phyloP scores from a whole-genome alignment of 192 early-diverging fungal species.

The Phlyctochytrium arcticum region DNA sequence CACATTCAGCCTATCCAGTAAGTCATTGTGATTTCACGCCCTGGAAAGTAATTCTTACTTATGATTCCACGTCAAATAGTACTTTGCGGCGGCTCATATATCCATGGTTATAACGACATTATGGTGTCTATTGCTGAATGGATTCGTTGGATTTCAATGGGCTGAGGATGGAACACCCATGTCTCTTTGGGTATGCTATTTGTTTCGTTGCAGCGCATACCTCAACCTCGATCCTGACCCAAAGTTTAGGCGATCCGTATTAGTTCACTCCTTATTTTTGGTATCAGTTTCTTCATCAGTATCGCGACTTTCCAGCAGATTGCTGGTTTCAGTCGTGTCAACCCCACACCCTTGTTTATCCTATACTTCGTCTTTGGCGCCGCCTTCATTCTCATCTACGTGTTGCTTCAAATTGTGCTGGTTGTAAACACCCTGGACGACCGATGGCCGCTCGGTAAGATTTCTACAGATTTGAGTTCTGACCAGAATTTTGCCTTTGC shows the following conservation, averaged over 20 bases:
- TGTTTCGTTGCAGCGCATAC: background rate
- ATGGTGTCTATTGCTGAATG: constrained; percentile 92
- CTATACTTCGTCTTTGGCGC: constrained; percentile 86
- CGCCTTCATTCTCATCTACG: constrained; percentile 78
- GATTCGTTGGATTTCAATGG: constrained; percentile 96
- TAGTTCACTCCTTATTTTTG: constrained; percentile 75
- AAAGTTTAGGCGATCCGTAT: constrained; percentile 76
- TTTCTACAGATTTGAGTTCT: background rate
- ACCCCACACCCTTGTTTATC: constrained; percentile 75
- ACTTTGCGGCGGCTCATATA: constrained; percentile 79
- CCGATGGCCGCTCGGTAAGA: constrained; percentile 84
- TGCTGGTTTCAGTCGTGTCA: constrained; percentile 53
- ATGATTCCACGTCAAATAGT: constrained; percentile 43
- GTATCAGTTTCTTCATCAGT: constrained; percentile 70
- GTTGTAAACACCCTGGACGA: constrained; percentile 94
- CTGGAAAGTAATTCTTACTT: background rate
- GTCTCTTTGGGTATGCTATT: constrained; percentile 81
- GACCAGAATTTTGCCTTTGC: no score
- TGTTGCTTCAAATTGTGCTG: constrained; percentile 86
- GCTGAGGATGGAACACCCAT: constrained; percentile 90
- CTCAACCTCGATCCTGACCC: background rate
- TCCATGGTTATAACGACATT: constrained; percentile 80
- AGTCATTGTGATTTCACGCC: background rate
- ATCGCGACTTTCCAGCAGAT: constrained; percentile 77
- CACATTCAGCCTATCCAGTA: constrained; percentile 43